These are phyloP conservation scores for Colletotrichum tropicicola DNA, from an alignment of 2,329 filamentous ascomycete species.

Conservation along the genomic window DNA sequence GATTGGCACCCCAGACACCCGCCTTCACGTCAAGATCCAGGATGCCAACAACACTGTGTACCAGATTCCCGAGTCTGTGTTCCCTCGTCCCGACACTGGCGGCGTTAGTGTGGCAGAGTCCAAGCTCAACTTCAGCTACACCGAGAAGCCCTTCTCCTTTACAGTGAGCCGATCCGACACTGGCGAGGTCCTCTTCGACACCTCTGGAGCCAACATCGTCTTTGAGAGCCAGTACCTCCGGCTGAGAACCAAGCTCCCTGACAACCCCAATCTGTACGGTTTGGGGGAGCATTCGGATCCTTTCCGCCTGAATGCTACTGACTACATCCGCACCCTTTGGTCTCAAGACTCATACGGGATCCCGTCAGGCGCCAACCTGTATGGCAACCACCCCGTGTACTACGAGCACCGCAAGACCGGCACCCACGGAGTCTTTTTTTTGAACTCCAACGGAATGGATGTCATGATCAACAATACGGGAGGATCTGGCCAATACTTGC, in stretches of 20 bases:
- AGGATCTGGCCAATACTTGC: constrained; percentile 71
- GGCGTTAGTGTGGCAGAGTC: constrained; percentile 39
- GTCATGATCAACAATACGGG: constrained; percentile 74
- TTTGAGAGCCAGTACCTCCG: constrained; percentile 84
- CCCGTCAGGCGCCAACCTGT: constrained; percentile 72
- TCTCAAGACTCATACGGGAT: constrained; percentile 72
- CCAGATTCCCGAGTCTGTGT: constrained; percentile 75
- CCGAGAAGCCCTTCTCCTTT: constrained; percentile 71
- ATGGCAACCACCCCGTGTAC: constrained; percentile 80
- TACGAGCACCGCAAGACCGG: constrained; percentile 71
- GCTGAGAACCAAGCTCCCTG: constrained; percentile 74
- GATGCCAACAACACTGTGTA: constrained; percentile 77
- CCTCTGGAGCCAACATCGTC: constrained; percentile 70
- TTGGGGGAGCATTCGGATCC: constrained; percentile 81
- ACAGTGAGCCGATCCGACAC: constrained; percentile 55
- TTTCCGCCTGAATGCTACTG: constrained; percentile 72
- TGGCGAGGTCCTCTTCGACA: constrained; percentile 72
- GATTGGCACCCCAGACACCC: constrained; percentile 56
- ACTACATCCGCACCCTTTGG: constrained; percentile 77
- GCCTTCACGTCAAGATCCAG: constrained; percentile 79
- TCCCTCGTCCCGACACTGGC: constrained; percentile 64
- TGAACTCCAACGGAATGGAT: constrained; percentile 82
- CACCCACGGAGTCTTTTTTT: constrained; percentile 72
- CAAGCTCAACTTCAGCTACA: constrained; percentile 57
- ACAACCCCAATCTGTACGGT: constrained; percentile 78